Conservation (phyloP, 2,329 filamentous ascomycete species). For the Phyllosticta paracitricarpa region DNA sequence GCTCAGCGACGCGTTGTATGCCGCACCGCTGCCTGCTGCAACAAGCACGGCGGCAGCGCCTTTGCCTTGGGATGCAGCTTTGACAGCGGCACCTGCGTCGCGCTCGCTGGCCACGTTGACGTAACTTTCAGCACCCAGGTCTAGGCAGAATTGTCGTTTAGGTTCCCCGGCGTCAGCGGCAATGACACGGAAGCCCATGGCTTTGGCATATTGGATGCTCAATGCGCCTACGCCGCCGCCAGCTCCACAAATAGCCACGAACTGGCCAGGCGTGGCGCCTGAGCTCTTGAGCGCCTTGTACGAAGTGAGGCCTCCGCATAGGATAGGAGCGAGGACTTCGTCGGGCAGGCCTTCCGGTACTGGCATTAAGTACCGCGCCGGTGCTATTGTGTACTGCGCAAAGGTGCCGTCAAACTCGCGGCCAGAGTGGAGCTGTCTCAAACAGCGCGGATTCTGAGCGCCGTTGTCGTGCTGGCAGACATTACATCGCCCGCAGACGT, state of each 20-base stretch:
- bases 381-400: slow-evolving; percentile 49
- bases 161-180: slow-evolving; percentile 41
- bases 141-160: slow-evolving; percentile 35
- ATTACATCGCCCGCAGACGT: slow-evolving; percentile 42
- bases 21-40: slow-evolving; percentile 17
- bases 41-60: slow-evolving; percentile 5
- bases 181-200: slow-evolving; percentile 42
- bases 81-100: slow-evolving; percentile 24
- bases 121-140: slow-evolving; percentile 44
- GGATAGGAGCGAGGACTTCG: slow-evolving; percentile 30
- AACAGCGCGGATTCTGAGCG: slow-evolving; percentile 27
- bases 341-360: slow-evolving; percentile 25
- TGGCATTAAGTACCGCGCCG: slow-evolving; percentile 43
- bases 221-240: slow-evolving; percentile 49
- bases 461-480: slow-evolving; percentile 42
- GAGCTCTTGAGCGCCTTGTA: slow-evolving; percentile 47
- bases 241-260: slow-evolving; percentile 46
- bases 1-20: slow-evolving; percentile 22
- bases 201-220: slow-evolving; percentile 39
- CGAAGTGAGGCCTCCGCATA: slow-evolving; percentile 43
- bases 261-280: slow-evolving; percentile 41
- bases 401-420: slow-evolving; percentile 28
- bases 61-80: slow-evolving; percentile 23
- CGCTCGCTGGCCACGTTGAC: slow-evolving; percentile 37
- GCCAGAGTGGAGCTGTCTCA: slow-evolving; percentile 17